Conservation (phyloP, 352 stramenopile species). For the Halophytophthora polymorphica region DNA sequence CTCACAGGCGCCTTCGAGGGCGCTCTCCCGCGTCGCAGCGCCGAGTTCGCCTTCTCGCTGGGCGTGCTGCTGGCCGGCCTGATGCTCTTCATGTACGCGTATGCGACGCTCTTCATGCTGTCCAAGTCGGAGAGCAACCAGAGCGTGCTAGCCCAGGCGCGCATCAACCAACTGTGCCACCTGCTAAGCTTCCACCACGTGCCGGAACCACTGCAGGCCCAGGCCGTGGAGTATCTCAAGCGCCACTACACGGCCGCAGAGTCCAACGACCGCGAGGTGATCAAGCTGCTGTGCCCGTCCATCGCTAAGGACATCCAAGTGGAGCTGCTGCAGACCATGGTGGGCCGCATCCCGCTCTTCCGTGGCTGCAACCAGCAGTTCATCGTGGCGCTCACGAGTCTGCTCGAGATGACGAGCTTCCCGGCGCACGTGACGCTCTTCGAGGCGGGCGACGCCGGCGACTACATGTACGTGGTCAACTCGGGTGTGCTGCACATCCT, state of each 20-base stretch:
- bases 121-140: conserved; percentile 64
- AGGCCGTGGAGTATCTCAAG: conserved; percentile 62
- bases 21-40: conserved; percentile 26
- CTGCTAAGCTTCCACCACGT: conserved; percentile 63
- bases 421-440: conserved; percentile 56
- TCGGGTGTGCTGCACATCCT: conserved; percentile 58
- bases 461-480: conserved; percentile 77
- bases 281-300: conserved; percentile 65
- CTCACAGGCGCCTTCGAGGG: conserved; percentile 57
- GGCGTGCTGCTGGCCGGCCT: conserved; percentile 48
- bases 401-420: conserved; percentile 63
- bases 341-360: conserved; percentile 61
- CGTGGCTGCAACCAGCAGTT: conserved; percentile 58
- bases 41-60: conserved; percentile 50
- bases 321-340: conserved; percentile 54
- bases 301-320: conserved; percentile 78
- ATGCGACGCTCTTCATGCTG: conserved; percentile 61
- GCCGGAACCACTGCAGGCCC: conserved; percentile 38
- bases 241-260: conserved; percentile 68
- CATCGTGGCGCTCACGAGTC: conserved; percentile 57
- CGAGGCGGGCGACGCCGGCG: conserved; percentile 46
- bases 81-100: conserved; percentile 60
- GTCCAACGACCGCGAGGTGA: conserved; percentile 58
- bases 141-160: conserved; percentile 36
- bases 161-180: conserved; percentile 67